Conservation (phyloP, 768 basidiomycete species). For the Mycena galopus region DNA sequence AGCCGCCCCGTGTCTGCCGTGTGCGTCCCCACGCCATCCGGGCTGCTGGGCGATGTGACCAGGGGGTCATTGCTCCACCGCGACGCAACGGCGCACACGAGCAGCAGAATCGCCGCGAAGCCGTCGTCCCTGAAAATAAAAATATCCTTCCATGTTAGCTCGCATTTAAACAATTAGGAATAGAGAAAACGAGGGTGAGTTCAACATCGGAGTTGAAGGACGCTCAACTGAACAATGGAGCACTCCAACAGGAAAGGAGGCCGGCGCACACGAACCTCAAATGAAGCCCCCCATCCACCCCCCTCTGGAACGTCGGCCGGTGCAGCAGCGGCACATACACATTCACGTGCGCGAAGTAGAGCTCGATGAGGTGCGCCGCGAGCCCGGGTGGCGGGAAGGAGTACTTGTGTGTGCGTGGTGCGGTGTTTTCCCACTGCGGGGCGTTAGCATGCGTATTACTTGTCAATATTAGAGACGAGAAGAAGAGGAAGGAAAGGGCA, state of each 20-base stretch:
- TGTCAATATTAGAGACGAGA: neutral
- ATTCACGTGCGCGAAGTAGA: slow-evolving; percentile 74
- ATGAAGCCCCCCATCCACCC: slow-evolving; percentile 62
- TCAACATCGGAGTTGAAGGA: slow-evolving; percentile 1
- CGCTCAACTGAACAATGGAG: neutral
- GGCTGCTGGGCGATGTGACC: slow-evolving; percentile 53
- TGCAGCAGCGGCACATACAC: slow-evolving; percentile 76
- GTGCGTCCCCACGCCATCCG: slow-evolving; percentile 59
- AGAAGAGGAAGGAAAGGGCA: neutral
- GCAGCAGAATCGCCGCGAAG: slow-evolving; percentile 72
- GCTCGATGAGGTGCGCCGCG: slow-evolving; percentile 63
- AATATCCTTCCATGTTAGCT: neutral
- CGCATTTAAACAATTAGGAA: neutral
- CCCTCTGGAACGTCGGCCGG: slow-evolving; percentile 72
- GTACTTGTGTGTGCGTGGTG: slow-evolving; percentile 38
- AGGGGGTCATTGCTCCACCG: slow-evolving; percentile 70
- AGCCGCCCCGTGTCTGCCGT: slow-evolving; percentile 47
- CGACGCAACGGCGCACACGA: slow-evolving; percentile 79
- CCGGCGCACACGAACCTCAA: slow-evolving; percentile 35
- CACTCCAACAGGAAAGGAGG: neutral
- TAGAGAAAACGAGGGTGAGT: neutral
- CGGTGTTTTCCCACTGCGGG: neutral
- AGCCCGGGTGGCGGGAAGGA: slow-evolving; percentile 68
- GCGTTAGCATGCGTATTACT: neutral
- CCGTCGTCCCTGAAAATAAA: slow-evolving; percentile 48